phyloP scores from a whole-genome alignment of 106 monocot species.

The Apostasia shenzhenica region DNA sequence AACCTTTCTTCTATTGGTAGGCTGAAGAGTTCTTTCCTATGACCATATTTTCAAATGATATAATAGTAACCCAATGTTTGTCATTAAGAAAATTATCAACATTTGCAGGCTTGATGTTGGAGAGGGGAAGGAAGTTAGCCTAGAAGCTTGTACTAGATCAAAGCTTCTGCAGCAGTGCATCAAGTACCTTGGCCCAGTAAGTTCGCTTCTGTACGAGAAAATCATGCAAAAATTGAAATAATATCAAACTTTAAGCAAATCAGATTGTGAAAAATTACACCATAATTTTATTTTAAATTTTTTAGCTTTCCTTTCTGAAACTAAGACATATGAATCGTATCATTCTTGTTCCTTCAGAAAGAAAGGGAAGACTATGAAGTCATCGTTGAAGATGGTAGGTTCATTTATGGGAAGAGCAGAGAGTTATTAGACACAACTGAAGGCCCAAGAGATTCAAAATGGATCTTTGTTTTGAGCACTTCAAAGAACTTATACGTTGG shows the following conservation, averaged over 20 bases:
- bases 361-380: slow-evolving; percentile 51
- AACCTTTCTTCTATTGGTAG: slow-evolving; percentile 99
- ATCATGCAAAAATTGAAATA: no score
- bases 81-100: background rate
- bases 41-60: background rate
- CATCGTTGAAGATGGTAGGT: slow-evolving; percentile 18
- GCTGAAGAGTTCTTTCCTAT: background rate
- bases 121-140: slow-evolving; percentile 77
- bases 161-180: slow-evolving; percentile 95
- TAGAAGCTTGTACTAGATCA: slow-evolving; percentile 53
- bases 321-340: background rate
- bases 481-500: slow-evolving; percentile 12
- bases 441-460: slow-evolving; percentile 13
- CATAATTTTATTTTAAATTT: no score
- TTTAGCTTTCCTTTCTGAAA: background rate
- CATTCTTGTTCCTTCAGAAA: slow-evolving; percentile 37
- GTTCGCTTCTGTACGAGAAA: slow-evolving; percentile 1
- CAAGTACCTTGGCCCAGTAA: slow-evolving; percentile 86
- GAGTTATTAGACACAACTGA: slow-evolving; percentile 2
- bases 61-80: background rate
- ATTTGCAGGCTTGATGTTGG: slow-evolving; percentile 80
- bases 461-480: slow-evolving; percentile 27
- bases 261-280: no score
- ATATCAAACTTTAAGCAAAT: no score
- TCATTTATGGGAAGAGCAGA: slow-evolving; percentile 13